Evolutionary conservation across 2,329 filamentous ascomycete genomes (phyloP).

Genomic region (Botrytis deweyae): DNA sequence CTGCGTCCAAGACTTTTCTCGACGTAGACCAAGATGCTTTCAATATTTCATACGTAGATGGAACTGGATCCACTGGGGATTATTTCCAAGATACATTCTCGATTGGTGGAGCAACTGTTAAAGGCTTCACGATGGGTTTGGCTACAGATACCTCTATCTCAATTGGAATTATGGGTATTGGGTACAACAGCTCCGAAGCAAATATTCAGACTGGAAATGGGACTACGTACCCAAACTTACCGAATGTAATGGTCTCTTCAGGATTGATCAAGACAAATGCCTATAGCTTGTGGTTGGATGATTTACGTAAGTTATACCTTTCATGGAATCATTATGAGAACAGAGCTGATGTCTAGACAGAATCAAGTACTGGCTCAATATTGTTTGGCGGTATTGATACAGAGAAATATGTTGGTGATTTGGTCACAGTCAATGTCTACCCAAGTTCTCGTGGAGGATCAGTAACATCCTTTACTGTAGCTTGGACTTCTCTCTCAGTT

Average conservation of each 20-base stretch:
- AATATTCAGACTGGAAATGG: constrained; percentile 50
- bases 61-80: constrained; percentile 53
- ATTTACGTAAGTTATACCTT: constrained; percentile 36
- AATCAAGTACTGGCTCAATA: constrained; percentile 40
- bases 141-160: constrained; percentile 50
- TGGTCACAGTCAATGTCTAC: constrained; percentile 39
- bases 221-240: constrained; percentile 41
- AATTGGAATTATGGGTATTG: constrained; percentile 59
- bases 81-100: constrained; percentile 58
- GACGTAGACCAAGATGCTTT: constrained; percentile 48
- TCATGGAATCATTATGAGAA: not conserved
- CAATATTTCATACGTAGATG: constrained; percentile 61
- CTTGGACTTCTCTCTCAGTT: constrained; percentile 38
- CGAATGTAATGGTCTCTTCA: constrained; percentile 42
- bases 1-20: constrained; percentile 50
- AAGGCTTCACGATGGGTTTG: constrained; percentile 55
- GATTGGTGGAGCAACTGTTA: constrained; percentile 51
- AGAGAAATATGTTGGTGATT: constrained; percentile 45
- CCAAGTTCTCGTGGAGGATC: constrained; percentile 21
- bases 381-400: constrained; percentile 51
- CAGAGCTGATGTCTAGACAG: constrained; percentile 27
- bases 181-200: constrained; percentile 47
- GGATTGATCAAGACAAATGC: constrained; percentile 47
- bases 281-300: constrained; percentile 42
- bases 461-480: constrained; percentile 38